These are phyloP conservation scores for Bertia moriformis DNA, from an alignment of 2,329 filamentous ascomycete species.

Conservation along the genomic window DNA sequence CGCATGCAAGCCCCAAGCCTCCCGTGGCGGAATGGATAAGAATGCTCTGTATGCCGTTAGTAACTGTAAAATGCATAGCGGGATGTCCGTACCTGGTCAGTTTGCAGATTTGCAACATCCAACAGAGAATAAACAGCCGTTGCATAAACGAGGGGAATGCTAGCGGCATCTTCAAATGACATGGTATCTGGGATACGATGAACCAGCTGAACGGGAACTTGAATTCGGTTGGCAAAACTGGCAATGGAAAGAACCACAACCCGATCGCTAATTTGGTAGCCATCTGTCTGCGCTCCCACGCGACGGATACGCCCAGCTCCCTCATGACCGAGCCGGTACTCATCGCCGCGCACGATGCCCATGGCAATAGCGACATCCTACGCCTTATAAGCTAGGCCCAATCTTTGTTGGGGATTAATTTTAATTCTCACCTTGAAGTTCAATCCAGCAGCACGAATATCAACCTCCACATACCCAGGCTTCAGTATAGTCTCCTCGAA, in stretches of 20 bases:
- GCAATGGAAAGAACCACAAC: too few relatives aligned
- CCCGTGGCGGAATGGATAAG: slow-evolving; percentile 20
- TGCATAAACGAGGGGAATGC: slow-evolving; percentile 11
- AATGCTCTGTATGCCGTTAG: slow-evolving; percentile 12
- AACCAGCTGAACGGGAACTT: background rate
- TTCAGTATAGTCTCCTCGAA: too few relatives aligned
- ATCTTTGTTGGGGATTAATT: too few relatives aligned
- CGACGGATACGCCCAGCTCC: slow-evolving; percentile 5
- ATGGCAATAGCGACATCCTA: background rate
- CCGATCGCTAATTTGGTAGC: too few relatives aligned
- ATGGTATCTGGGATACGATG: background rate
- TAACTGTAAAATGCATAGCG: too few relatives aligned
- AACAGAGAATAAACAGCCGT: slow-evolving; percentile 16
- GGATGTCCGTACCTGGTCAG: too few relatives aligned
- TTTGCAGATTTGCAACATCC: slow-evolving; percentile 12
- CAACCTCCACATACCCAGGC: too few relatives aligned
- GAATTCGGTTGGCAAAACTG: background rate
- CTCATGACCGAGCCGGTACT: background rate
- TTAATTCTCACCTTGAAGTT: too few relatives aligned
- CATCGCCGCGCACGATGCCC: background rate
- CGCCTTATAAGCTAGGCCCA: too few relatives aligned
- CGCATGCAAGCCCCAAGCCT: slow-evolving; percentile 18
- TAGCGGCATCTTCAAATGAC: slow-evolving; percentile 1
- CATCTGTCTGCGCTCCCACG: too few relatives aligned
- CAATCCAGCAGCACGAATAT: background rate